Evolutionary conservation across 306 rosid genomes (phyloP).

Genomic region (Lupinus albus): DNA sequence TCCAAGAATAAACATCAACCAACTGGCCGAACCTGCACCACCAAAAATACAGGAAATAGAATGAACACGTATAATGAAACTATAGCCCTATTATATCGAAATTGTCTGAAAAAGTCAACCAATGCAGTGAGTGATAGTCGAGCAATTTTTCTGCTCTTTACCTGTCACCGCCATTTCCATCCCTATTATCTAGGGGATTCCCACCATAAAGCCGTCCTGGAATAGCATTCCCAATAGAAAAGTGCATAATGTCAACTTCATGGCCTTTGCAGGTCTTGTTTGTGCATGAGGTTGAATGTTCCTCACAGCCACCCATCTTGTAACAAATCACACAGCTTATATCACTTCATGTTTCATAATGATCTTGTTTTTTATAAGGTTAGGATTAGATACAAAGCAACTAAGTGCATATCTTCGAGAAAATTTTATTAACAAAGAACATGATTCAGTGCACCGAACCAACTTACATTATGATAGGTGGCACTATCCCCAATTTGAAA

Average conservation of each 20-base stretch:
- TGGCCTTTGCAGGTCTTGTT: conserved; percentile 86
- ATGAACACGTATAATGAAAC: conserved; percentile 20
- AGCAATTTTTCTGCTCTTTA: conserved; percentile 39
- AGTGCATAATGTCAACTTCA: conserved; percentile 96
- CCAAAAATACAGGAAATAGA: conserved; percentile 34
- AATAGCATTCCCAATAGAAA: conserved; percentile 90
- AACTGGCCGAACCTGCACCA: conserved; percentile 78
- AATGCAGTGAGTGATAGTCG: conserved; percentile 26
- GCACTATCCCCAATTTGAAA: conserved; percentile 84
- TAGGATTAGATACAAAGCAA: conserved; percentile 18
- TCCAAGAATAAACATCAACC: conserved; percentile 93
- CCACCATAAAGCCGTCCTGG: conserved; percentile 95
- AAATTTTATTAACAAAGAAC: conserved; percentile 1
- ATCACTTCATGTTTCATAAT: conserved; percentile 35
- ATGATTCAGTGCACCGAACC: conserved; percentile 4
- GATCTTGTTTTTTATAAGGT: neutral
- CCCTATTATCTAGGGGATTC: conserved; percentile 65
- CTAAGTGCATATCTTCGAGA: neutral
- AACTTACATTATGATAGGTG: conserved; percentile 76
- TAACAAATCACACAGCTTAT: conserved; percentile 32
- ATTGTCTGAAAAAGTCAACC: conserved; percentile 27
- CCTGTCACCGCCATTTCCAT: conserved; percentile 91
- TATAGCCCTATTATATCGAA: conserved; percentile 1
- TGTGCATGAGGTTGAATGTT: conserved; percentile 71
- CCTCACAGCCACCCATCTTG: conserved; percentile 94